These are phyloP conservation scores for Aureobasidium leucospermi DNA, from an alignment of 2,329 filamentous ascomycete species.

Conservation along the genomic window DNA sequence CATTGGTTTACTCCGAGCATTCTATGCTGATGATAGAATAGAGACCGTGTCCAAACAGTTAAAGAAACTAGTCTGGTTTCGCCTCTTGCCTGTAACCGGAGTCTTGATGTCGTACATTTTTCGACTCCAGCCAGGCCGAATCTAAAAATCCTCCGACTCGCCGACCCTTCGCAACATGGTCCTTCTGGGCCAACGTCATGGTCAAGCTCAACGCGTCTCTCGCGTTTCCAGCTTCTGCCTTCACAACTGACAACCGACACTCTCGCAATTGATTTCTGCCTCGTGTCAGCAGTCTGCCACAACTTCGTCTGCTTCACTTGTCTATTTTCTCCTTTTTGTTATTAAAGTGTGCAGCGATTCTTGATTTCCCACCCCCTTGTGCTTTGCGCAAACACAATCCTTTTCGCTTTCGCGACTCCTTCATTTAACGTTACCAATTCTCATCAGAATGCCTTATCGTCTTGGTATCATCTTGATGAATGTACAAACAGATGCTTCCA, in stretches of 20 bases:
- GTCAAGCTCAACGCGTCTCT: neutral
- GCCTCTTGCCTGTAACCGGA: neutral
- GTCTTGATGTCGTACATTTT: slow-evolving; percentile 12
- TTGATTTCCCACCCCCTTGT: neutral
- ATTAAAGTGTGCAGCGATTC: neutral
- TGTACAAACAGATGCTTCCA: neutral
- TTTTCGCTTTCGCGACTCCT: neutral
- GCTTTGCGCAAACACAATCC: neutral
- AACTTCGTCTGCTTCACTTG: neutral
- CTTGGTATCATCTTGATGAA: neutral
- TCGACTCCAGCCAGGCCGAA: neutral
- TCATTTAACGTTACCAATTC: neutral
- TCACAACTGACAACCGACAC: neutral
- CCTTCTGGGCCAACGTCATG: neutral
- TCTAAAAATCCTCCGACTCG: neutral
- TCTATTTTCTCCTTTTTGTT: neutral
- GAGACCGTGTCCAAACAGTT: neutral
- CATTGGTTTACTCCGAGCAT: slow-evolving; percentile 22
- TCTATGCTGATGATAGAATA: slow-evolving; percentile 12
- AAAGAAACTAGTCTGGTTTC: neutral
- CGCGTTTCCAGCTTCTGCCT: slow-evolving; percentile 2
- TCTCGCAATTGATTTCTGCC: neutral
- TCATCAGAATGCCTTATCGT: slow-evolving; percentile 6
- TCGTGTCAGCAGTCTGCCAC: neutral
- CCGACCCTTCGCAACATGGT: neutral